Conservation (phyloP, 2,329 filamentous ascomycete species). For the Sarocladiaceae sp. region DNA sequence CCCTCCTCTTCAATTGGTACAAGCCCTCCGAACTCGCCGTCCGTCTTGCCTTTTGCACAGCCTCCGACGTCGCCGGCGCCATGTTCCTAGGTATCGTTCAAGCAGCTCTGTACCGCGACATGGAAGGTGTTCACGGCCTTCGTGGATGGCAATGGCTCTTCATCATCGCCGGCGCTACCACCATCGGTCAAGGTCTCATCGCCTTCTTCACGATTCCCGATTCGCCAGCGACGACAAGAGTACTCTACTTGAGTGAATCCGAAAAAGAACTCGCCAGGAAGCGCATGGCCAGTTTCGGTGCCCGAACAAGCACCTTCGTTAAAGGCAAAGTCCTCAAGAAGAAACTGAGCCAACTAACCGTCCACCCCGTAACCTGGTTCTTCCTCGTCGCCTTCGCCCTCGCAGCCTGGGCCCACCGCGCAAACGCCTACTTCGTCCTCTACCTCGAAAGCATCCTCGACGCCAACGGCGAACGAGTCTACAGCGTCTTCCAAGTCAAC, state of each 20-base stretch:
- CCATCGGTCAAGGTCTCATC: constrained; percentile 34
- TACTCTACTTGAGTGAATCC: constrained; percentile 22
- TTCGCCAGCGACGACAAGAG: constrained; percentile 24
- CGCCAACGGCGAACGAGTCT: constrained; percentile 19
- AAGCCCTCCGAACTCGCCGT: constrained; percentile 35
- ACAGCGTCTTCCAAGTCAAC: constrained; percentile 28
- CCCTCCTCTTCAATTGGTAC: constrained; percentile 40
- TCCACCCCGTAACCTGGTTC: constrained; percentile 26
- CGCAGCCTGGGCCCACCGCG: constrained; percentile 24
- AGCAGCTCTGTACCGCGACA: constrained; percentile 34
- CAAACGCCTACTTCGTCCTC: constrained; percentile 30
- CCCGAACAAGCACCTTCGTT: constrained; percentile 24
- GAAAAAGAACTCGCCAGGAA: constrained; percentile 22
- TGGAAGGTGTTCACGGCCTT: constrained; percentile 35
- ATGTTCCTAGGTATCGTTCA: constrained; percentile 42
- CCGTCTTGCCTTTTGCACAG: constrained; percentile 38
- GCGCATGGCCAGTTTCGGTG: constrained; percentile 23
- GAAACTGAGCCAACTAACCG: constrained; percentile 22
- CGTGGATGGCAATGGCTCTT: constrained; percentile 43
- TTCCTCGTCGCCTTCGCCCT: constrained; percentile 25
- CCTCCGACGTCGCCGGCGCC: constrained; percentile 37
- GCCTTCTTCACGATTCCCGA: constrained; percentile 34
- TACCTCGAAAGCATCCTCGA: constrained; percentile 24
- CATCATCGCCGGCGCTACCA: constrained; percentile 37
- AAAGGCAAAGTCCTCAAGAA: constrained; percentile 17